Evolutionary conservation across 2,329 filamentous ascomycete genomes (phyloP).

Genomic region (Raffaelea arxii): DNA sequence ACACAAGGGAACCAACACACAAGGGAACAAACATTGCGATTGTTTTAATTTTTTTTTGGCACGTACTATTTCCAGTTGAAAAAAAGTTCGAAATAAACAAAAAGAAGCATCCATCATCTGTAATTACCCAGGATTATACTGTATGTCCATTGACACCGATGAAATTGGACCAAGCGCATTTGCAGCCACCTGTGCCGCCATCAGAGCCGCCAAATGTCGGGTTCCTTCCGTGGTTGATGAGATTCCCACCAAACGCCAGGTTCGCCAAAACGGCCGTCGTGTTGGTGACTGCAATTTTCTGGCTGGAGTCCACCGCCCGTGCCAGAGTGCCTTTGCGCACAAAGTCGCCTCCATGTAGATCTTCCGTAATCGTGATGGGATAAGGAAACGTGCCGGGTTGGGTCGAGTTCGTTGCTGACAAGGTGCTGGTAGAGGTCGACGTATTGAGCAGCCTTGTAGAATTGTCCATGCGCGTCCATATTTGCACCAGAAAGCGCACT

Average conservation of each 20-base stretch:
- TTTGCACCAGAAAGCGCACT: conserved; percentile 53
- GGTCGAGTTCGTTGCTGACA: conserved; percentile 21
- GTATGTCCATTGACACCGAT: conserved; percentile 15
- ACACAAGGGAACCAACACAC: background rate
- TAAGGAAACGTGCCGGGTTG: conserved; percentile 54
- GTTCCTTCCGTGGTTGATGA: conserved; percentile 41
- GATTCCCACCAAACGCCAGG: conserved; percentile 37
- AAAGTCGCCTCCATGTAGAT: conserved; percentile 51
- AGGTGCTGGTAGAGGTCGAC: conserved; percentile 4
- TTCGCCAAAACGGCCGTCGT: conserved; percentile 38
- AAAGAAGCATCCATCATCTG: background rate
- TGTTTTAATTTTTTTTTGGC: too few species aligned
- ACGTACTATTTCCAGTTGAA: too few species aligned
- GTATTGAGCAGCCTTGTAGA: conserved; percentile 29
- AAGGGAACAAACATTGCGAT: too few species aligned
- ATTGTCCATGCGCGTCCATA: conserved; percentile 48
- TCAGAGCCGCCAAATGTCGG: conserved; percentile 48
- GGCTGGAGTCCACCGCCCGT: conserved; percentile 33
- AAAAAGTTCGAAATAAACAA: background rate
- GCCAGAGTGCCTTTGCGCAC: conserved; percentile 43
- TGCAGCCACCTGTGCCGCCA: conserved; percentile 53
- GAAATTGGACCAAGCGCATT: conserved; percentile 52
- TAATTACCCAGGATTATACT: background rate
- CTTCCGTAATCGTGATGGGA: conserved; percentile 49
- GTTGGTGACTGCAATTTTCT: conserved; percentile 32